These are phyloP conservation scores for Chrysoporthe cubensis DNA, from an alignment of 2,329 filamentous ascomycete species.

Conservation along the genomic window DNA sequence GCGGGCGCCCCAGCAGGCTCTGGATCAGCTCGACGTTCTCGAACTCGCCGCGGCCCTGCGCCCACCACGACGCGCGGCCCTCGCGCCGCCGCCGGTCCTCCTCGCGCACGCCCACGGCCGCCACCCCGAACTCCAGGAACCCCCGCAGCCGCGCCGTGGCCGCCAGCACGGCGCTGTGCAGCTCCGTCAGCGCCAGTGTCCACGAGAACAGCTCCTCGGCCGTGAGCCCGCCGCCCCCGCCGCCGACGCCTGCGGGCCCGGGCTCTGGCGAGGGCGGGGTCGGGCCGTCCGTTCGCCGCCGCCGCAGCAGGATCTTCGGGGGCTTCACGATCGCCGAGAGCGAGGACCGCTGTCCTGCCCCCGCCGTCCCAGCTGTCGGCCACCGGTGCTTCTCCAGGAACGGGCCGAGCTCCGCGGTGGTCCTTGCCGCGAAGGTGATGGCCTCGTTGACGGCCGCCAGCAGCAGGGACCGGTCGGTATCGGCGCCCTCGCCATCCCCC, in stretches of 20 bases:
- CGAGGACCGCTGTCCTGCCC: neutral
- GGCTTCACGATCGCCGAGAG: neutral
- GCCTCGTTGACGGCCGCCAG: slow-evolving; percentile 25
- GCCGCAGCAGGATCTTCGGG: slow-evolving; percentile 3
- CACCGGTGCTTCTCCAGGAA: slow-evolving; percentile 26
- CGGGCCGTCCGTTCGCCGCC: neutral
- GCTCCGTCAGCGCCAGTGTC: slow-evolving; percentile 26
- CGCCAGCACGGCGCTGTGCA: slow-evolving; percentile 23
- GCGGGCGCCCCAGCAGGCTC: slow-evolving; percentile 21
- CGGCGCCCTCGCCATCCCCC: neutral
- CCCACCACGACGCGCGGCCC: slow-evolving; percentile 25
- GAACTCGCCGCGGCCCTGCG: slow-evolving; percentile 24
- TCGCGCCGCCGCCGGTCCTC: slow-evolving; percentile 22
- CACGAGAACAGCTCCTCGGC: slow-evolving; percentile 26
- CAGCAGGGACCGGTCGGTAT: slow-evolving; percentile 10
- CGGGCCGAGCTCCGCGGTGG: slow-evolving; percentile 26
- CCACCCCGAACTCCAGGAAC: slow-evolving; percentile 22
- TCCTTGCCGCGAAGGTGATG: slow-evolving; percentile 25
- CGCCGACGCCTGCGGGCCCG: neutral
- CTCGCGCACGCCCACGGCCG: slow-evolving; percentile 25
- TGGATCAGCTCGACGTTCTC: slow-evolving; percentile 28
- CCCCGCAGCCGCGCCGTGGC: slow-evolving; percentile 20
- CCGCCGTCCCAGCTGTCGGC: neutral
- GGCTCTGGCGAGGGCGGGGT: neutral
- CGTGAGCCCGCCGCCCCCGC: neutral